Conservation (phyloP, 2,329 filamentous ascomycete species). For the Cladosporium sp. region DNA sequence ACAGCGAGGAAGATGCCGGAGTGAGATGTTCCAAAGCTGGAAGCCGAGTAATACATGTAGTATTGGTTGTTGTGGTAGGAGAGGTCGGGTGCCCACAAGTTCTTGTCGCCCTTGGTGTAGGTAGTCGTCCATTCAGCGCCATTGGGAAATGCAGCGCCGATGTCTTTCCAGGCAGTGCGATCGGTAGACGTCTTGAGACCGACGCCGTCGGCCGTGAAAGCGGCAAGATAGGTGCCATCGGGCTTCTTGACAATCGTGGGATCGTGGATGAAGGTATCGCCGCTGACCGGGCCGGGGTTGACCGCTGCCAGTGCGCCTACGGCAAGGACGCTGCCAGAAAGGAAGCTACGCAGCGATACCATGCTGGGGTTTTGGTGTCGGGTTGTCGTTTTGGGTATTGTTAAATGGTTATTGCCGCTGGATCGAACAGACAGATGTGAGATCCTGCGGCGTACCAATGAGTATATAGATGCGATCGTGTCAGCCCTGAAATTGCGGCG, state of each 20-base stretch:
- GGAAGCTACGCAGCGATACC: constrained; percentile 2
- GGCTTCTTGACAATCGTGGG: constrained; percentile 11
- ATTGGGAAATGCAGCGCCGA: constrained; percentile 10
- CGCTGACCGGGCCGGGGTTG: constrained; percentile 9
- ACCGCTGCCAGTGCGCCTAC: neutral
- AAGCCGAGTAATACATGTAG: constrained; percentile 62
- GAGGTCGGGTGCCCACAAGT: constrained; percentile 57
- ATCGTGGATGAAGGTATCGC: constrained; percentile 12
- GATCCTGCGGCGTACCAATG: too few species aligned
- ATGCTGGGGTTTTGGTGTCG: neutral
- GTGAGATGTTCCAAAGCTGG: constrained; percentile 55
- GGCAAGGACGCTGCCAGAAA: constrained; percentile 5
- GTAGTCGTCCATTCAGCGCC: constrained; percentile 11
- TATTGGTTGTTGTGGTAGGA: constrained; percentile 53
- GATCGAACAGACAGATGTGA: neutral
- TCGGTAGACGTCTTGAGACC: constrained; percentile 12
- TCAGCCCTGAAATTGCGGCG: too few species aligned
- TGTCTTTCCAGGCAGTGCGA: constrained; percentile 10
- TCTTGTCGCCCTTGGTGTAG: constrained; percentile 12
- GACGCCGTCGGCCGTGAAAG: constrained; percentile 10
- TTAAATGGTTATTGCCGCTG: neutral
- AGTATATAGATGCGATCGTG: too few species aligned
- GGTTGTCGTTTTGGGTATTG: neutral
- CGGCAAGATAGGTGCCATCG: constrained; percentile 12
- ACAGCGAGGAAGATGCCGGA: constrained; percentile 58